Evolutionary conservation across 1,284 basidiomycete genomes (phyloP).

Genomic region (Fomitopsis palustris): DNA sequence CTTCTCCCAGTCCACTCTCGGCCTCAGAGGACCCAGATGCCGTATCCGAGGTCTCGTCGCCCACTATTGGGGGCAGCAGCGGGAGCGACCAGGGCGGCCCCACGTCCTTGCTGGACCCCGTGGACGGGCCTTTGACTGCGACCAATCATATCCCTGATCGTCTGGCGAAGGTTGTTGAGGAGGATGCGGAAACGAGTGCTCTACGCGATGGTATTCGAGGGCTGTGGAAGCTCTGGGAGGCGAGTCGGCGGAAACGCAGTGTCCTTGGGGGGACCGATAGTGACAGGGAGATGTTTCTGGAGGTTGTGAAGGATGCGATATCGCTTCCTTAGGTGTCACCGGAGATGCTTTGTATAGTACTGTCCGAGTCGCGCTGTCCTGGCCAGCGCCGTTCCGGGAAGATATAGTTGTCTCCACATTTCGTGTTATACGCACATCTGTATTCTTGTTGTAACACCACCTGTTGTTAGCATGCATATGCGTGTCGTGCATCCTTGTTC

Average conservation of each 20-base stretch:
- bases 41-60: slow-evolving; percentile 15
- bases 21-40: slow-evolving; percentile 7
- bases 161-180: not conserved
- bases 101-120: slow-evolving; percentile 5
- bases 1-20: slow-evolving; percentile 15
- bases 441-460: not conserved
- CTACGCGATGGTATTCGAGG: slow-evolving; percentile 42
- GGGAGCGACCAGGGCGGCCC: slow-evolving; percentile 17
- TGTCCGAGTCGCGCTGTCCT: too few species aligned
- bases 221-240: slow-evolving; percentile 50
- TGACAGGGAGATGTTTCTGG: slow-evolving; percentile 22
- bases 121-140: not conserved
- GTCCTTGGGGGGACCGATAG: slow-evolving; percentile 2
- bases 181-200: slow-evolving; percentile 21
- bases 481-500: not conserved
- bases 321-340: not conserved
- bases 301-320: slow-evolving; percentile 24
- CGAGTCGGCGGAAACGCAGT: slow-evolving; percentile 18
- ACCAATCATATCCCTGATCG: too few species aligned
- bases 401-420: not conserved
- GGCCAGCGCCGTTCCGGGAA: not conserved
- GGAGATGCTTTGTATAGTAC: slow-evolving; percentile 9
- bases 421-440: not conserved
- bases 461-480: not conserved
- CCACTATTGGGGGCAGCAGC: slow-evolving; percentile 20